phyloP scores from a whole-genome alignment of 345 rosid species.

The Psidium friedrichsthalianum region DNA sequence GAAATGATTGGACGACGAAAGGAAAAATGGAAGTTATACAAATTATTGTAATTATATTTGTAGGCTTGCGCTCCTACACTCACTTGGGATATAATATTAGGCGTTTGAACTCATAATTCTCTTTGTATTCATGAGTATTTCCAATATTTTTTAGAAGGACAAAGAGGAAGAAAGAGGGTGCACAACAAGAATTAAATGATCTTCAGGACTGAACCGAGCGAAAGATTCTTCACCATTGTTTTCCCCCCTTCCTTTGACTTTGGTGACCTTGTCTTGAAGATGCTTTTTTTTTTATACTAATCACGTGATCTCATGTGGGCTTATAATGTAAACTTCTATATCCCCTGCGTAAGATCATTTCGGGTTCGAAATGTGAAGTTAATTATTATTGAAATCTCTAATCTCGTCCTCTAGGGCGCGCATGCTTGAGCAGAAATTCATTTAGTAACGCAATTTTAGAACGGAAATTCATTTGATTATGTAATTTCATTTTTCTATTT shows the following conservation, averaged over 20 bases:
- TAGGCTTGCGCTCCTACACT: not conserved
- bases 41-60: not conserved
- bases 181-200: no score
- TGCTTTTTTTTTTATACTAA: not conserved
- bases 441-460: no score
- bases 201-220: no score
- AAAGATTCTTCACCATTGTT: no score
- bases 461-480: no score
- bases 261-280: not conserved
- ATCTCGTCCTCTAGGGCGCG: not conserved
- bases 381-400: not conserved
- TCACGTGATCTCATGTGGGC: not conserved
- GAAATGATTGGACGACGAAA: not conserved
- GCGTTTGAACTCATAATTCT: not conserved
- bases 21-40: not conserved
- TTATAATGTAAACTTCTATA: not conserved
- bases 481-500: no score
- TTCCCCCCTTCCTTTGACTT: no score
- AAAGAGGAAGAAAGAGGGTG: no score
- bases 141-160: no score
- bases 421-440: no score
- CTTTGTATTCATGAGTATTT: accelerated
- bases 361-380: not conserved
- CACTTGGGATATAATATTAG: not conserved
- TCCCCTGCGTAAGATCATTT: not conserved